Evolutionary conservation across 2,329 filamentous ascomycete species (phyloP), one percentile per base, ranked within the genome.

Genomic region (Ceratocystis albifundus): DNA sequence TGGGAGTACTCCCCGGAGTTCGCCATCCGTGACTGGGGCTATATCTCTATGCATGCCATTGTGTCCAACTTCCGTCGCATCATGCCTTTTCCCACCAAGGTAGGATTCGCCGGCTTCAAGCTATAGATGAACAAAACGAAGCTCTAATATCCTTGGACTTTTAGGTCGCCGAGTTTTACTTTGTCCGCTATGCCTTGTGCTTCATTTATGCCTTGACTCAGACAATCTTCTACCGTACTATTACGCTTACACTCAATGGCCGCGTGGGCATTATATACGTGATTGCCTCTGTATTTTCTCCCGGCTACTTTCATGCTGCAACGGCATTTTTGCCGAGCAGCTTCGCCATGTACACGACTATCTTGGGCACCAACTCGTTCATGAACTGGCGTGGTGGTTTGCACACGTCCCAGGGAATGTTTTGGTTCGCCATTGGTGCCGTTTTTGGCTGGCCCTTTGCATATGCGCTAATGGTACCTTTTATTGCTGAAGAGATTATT

Each of bases 1-100:
- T 99, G 94, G 94, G 94, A 99, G 76, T 99, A 97, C 77, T 96
- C 93, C 0, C 94, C 94, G 4, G 87, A 93, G 67, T 97, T 89
- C 76, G 89, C 91, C 63, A 96, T 99, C 71, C 86, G 94, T 69
- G 96, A 91, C 77, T 99, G 94, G 94, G 80, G 91, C 25, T 99
- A 99, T 73, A 80, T 95, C 46, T 83, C 80, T 4, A 76, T 96
- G 1, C 93, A 99, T 76, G 89, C 91, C 30, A 70, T 87, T 22
- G 76, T 89, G 59, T 88, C 86, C 57, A 89, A 84, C 69, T 70
- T 90, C 20, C 82, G 85, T 41, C 81, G 85, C 46, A 72, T 94
- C 4, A 73, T 87, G 1, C 85, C 85, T 1, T 82, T 81, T 62
- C 77, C 84, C 1, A 82, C 78, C 67, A 88, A 88, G 79, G 82